phyloP scores from a whole-genome alignment of 139 green algal species.

The Diplosphaera chodatii region DNA sequence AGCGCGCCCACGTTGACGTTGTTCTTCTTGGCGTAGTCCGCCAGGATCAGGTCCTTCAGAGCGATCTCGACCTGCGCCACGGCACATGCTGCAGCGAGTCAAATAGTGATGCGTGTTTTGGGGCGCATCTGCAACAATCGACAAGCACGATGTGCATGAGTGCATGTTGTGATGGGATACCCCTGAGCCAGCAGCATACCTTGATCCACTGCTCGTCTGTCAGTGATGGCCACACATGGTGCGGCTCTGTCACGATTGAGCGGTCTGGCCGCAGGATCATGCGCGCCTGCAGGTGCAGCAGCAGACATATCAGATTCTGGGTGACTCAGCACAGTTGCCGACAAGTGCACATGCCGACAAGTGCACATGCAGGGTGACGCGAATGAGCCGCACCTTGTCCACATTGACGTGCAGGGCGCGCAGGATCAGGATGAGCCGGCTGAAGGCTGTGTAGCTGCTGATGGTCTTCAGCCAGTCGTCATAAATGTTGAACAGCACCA shows the following conservation, averaged over 20 bases:
- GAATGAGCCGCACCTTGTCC: constrained; percentile 82
- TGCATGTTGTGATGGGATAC: too few relatives aligned
- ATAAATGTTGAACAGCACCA: constrained; percentile 99
- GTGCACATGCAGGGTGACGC: too few relatives aligned
- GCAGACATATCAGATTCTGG: too few relatives aligned
- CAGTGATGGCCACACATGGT: constrained; percentile 98
- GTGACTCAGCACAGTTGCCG: too few relatives aligned
- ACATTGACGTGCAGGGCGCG: constrained; percentile 96
- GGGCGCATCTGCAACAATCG: too few relatives aligned
- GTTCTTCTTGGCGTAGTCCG: constrained; percentile 99
- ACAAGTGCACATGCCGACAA: too few relatives aligned
- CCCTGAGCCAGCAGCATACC: constrained; percentile 42
- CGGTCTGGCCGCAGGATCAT: constrained; percentile 96
- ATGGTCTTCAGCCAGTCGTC: constrained; percentile 99
- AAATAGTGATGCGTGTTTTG: too few relatives aligned
- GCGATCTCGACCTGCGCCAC: constrained; percentile 70
- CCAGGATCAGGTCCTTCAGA: constrained; percentile 98
- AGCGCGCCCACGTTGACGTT: constrained; percentile 95
- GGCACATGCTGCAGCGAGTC: too few relatives aligned
- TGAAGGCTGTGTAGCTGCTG: constrained; percentile 97
- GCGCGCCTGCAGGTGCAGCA: constrained; percentile 39
- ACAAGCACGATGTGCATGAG: too few relatives aligned
- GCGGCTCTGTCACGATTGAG: constrained; percentile 89
- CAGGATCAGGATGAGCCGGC: constrained; percentile 95
- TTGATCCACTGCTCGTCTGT: constrained; percentile 99